Evolutionary conservation across 2,329 filamentous ascomycete genomes (phyloP), one percentile per base, ranked within the genome.

Genomic region (Xylaria sp.): DNA sequence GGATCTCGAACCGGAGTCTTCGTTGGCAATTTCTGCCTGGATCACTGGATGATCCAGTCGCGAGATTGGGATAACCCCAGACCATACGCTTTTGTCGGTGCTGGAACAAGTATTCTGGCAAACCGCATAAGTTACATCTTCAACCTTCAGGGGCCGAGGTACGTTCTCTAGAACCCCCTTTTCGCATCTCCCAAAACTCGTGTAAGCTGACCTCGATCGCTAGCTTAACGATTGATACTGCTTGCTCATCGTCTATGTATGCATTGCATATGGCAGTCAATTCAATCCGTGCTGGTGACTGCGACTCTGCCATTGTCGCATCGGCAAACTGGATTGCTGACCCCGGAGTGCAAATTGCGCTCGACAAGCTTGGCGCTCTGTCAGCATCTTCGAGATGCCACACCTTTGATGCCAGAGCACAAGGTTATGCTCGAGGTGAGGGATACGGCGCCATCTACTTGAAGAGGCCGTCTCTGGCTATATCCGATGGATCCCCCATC

Each of bases 181-280:
- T 42, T 42, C 11, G 37, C 11, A 42, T 42, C 37, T 42, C 37
- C 11, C 9, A 8, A 8, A 9, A 8, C 8, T 42, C 3, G 11
- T 7, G 37, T 19, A 16, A 19, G 3, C 3, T 2, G 19, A 42
- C 47, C 11, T 3, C 39, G 34, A 1, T 70, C 70, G 37, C 1
- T 63, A 74, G 9, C 70, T 64, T 75, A 6, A 68, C 69, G 9
- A 58, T 75, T 16, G 70, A 76, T 46, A 75, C 73, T 9, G 75
- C 71, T 1, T 76, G 75, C 57, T 74, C 73, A 1, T 71, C 70
- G 10, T 69, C 67, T 19, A 65, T 76, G 55, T 67, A 73, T 3
- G 71, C 69, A 1, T 19, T 73, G 0, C 70, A 73, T 47, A 52
- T 67, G 51, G 70, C 67, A 0, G 55, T 66, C 6, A 55, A 57